phyloP scores from a whole-genome alignment of 306 rosid genomes.

The Erythrophleum fordii region DNA sequence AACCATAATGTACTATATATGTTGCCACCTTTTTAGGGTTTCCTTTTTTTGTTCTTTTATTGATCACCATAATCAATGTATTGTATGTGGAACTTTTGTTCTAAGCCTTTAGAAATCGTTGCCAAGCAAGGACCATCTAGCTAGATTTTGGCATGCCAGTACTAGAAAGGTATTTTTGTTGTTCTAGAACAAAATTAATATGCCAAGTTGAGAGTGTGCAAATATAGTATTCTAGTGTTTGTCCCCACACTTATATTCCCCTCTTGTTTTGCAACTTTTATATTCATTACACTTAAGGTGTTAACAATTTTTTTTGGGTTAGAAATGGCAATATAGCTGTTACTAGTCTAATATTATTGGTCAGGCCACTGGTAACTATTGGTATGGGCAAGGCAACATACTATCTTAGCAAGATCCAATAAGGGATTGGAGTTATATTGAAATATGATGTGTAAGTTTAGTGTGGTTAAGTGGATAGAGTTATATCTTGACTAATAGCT shows the following conservation, averaged over 20 bases:
- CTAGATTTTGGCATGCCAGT: not conserved
- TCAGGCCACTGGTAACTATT: too few relatives aligned
- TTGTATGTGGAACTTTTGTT: not conserved
- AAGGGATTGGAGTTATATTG: too few relatives aligned
- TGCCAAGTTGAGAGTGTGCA: slow-evolving; percentile 21
- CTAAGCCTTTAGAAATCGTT: not conserved
- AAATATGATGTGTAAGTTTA: too few relatives aligned
- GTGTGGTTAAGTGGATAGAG: too few relatives aligned
- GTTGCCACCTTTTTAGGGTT: not conserved
- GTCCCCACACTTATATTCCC: not conserved
- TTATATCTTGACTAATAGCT: too few relatives aligned
- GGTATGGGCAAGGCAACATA: too few relatives aligned
- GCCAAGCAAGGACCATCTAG: slow-evolving; percentile 10
- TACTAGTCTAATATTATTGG: too few relatives aligned
- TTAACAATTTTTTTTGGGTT: too few relatives aligned
- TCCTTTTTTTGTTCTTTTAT: not conserved
- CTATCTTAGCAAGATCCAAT: too few relatives aligned
- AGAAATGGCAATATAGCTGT: too few relatives aligned
- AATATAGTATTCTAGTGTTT: not conserved
- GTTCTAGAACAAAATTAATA: not conserved
- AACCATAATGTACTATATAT: not conserved
- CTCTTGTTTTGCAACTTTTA: not conserved
- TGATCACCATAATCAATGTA: too few relatives aligned
- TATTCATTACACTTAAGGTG: too few relatives aligned
- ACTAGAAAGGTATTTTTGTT: not conserved